phyloP scores from a whole-genome alignment of 768 basidiomycete genomes.

The Kondoa subrosea region DNA sequence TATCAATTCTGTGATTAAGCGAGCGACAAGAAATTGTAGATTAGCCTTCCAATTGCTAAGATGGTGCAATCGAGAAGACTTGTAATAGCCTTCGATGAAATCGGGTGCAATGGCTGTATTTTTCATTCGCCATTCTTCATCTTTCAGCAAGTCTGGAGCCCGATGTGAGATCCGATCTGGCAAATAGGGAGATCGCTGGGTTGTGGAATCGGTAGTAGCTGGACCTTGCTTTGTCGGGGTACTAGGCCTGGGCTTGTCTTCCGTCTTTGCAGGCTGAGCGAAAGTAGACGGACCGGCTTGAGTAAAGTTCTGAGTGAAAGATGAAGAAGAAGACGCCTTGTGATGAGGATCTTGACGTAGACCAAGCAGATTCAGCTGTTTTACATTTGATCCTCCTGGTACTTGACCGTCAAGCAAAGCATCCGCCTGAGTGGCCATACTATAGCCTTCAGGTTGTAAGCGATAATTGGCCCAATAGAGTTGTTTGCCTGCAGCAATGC shows the following conservation, averaged over 20 bases:
- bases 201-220: neutral
- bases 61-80: constrained; percentile 80
- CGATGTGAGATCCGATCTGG: constrained; percentile 11
- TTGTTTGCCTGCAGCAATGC: constrained; percentile 47
- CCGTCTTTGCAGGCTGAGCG: no score
- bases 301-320: neutral
- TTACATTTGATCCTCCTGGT: neutral
- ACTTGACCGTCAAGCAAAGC: constrained; percentile 5
- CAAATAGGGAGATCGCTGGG: neutral
- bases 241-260: neutral
- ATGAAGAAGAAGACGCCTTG: neutral
- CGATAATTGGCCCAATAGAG: constrained; percentile 65
- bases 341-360: neutral
- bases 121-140: constrained; percentile 67
- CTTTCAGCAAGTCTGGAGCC: constrained; percentile 51
- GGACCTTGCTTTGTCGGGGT: neutral
- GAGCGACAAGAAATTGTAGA: constrained; percentile 55
- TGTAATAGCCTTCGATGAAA: constrained; percentile 66
- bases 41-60: constrained; percentile 85
- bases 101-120: constrained; percentile 65
- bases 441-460: constrained; percentile 22
- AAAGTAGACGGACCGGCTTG: no score
- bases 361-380: neutral
- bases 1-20: constrained; percentile 52
- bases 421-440: neutral